phyloP scores from a whole-genome alignment of 1,284 basidiomycete genomes.

The Microbotryum lychnidis-dioicae region DNA sequence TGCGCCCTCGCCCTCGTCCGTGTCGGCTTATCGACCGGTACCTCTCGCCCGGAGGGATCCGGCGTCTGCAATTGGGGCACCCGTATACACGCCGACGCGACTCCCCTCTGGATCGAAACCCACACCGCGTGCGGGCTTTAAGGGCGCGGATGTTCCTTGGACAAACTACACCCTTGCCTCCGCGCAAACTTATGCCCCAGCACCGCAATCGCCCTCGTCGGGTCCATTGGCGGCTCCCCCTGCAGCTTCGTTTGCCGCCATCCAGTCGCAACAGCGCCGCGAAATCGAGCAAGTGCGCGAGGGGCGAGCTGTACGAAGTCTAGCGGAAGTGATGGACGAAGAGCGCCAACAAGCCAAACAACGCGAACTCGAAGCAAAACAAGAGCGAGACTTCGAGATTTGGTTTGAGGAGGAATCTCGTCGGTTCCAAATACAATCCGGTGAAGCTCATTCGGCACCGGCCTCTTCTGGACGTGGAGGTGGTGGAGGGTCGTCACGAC shows the following conservation, averaged over 20 bases:
- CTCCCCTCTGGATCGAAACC: slow-evolving; percentile 13
- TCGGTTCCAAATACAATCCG: too few relatives aligned
- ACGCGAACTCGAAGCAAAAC: slow-evolving; percentile 23
- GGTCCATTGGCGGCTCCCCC: slow-evolving; percentile 12
- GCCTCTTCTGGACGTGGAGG: too few relatives aligned
- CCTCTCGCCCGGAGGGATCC: slow-evolving; percentile 12
- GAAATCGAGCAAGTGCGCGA: slow-evolving; percentile 42
- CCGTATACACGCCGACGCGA: slow-evolving; percentile 32
- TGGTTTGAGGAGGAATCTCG: slow-evolving; percentile 35
- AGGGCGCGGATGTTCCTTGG: slow-evolving; percentile 34
- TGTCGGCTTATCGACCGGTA: not conserved
- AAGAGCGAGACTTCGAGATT: slow-evolving; percentile 26
- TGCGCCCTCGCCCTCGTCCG: not conserved
- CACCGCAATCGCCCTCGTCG: slow-evolving; percentile 38
- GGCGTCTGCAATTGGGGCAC: slow-evolving; percentile 24
- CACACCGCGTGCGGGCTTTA: slow-evolving; percentile 27
- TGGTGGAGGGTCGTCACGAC: too few relatives aligned
- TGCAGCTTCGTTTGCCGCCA: slow-evolving; percentile 61
- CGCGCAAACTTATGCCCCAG: slow-evolving; percentile 30
- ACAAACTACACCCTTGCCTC: slow-evolving; percentile 29
- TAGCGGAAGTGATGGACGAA: slow-evolving; percentile 35
- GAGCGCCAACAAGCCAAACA: slow-evolving; percentile 24
- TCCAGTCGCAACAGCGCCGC: slow-evolving; percentile 67
- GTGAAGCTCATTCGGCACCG: too few relatives aligned
- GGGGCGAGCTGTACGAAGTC: slow-evolving; percentile 19